These are phyloP conservation scores for Neolentinus lepideus DNA, from an alignment of 1,284 basidiomycete species.

Conservation along the genomic window DNA sequence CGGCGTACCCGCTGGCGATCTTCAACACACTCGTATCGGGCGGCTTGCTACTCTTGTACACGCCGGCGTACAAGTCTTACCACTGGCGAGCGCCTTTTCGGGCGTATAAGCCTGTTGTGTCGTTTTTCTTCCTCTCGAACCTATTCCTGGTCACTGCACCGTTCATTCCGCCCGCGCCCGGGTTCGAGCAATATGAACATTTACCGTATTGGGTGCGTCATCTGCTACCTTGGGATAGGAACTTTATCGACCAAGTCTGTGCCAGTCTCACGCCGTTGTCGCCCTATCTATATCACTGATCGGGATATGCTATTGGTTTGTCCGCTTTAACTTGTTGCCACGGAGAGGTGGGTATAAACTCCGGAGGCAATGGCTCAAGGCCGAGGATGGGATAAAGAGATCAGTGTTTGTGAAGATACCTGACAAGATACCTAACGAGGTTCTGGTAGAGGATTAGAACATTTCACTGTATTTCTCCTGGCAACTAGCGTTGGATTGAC, in stretches of 20 bases:
- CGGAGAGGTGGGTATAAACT: background rate
- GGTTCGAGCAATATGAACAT: constrained; percentile 41
- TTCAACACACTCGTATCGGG: constrained; percentile 55
- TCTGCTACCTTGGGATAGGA: background rate
- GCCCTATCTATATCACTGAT: background rate
- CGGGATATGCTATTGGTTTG: constrained; percentile 1
- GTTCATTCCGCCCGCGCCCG: constrained; percentile 47
- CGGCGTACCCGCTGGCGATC: constrained; percentile 44
- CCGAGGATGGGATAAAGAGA: background rate
- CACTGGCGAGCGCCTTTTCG: constrained; percentile 60
- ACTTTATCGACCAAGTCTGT: background rate
- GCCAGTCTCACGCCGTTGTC: background rate
- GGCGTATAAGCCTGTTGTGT: constrained; percentile 37
- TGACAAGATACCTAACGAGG: background rate
- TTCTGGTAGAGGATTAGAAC: background rate
- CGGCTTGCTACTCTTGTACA: constrained; percentile 52
- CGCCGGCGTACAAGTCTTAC: constrained; percentile 32
- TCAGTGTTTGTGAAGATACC: background rate
- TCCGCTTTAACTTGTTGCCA: background rate
- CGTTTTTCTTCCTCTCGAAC: constrained; percentile 56
- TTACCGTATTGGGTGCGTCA: constrained; percentile 61
- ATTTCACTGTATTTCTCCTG: background rate
- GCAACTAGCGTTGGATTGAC: too few relatives aligned
- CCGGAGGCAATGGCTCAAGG: background rate
- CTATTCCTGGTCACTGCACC: constrained; percentile 53